Base-by-base conservation (phyloP, 176 grass and related monocot species). In the Miscanthus lutarioriparius region DNA sequence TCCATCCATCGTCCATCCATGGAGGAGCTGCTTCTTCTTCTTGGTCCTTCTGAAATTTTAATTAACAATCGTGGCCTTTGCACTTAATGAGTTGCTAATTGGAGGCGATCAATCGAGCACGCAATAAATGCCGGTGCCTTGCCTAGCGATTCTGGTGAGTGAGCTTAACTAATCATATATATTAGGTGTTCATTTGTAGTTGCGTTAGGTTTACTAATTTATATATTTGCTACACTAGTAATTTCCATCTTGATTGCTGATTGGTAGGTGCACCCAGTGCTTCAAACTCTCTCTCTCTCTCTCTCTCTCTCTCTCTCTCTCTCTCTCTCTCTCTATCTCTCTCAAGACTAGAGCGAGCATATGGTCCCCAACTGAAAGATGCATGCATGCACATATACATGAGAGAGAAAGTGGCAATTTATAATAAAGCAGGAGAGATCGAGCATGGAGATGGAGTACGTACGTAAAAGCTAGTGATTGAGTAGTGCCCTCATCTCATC, bases 261-360 rank as follows among this genome's bases (percentile, higher is more conserved):
- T 72, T 82, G 66, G 53, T 78, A 78, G 82, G 87, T 88, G 81
- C 49, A 70, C 12, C 70, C 2, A 27, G 69, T 19, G 81, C 44
- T 61, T 81, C 41, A 36, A 26, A 74, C 58, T 39, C 48, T 8
- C 7, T 37, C 10, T 59, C 2, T n/a, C 38, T 58, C 68, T 45
- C 44, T 14, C 28, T 30, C 28, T 30, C 28, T 30, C 28, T 30
- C 28, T 47, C 22, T 13, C 48, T 22, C 25, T 68, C 4, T 45
- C 14, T 17, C 32, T 48, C 49, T 33, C 19, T n/a, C n/a, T n/a
- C n/a, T n/a, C n/a, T n/a, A n/a, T n/a, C n/a, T n/a, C n/a, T n/a
- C n/a, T n/a, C 49, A 65, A 45, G 44, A 47, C 32, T 33, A 33
- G 44, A 14, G 13, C 2, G 56, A 79, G 59, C 56, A 72, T 33